phyloP scores from a whole-genome alignment of 1,284 basidiomycete species.

The Leucoagaricus sp. region DNA sequence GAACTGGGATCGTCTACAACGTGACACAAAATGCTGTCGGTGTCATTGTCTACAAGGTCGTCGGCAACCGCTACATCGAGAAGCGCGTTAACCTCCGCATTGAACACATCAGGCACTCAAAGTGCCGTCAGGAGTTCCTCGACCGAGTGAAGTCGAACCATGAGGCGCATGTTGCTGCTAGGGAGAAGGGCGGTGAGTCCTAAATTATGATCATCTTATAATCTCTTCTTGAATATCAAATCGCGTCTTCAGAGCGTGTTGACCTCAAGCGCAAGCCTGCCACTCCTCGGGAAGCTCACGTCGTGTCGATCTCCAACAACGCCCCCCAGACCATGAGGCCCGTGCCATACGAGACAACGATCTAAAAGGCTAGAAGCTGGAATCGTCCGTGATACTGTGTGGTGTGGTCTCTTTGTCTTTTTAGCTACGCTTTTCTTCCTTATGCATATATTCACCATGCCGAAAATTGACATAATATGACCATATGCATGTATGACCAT shows the following conservation, averaged over 20 bases:
- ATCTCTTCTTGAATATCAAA: slow-evolving; percentile 2
- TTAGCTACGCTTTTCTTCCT: slow-evolving; percentile 10
- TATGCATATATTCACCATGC: slow-evolving; percentile 13
- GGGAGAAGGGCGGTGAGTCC: slow-evolving; percentile 84
- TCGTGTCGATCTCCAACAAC: slow-evolving; percentile 79
- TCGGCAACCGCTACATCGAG: slow-evolving; percentile 99
- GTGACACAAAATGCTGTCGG: slow-evolving; percentile 94
- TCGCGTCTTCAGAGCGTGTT: slow-evolving; percentile 63
- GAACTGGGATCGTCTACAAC: slow-evolving; percentile 98
- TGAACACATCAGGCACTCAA: slow-evolving; percentile 98
- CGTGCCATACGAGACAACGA: slow-evolving; percentile 87
- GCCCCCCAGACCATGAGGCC: slow-evolving; percentile 92
- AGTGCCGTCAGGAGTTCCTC: slow-evolving; percentile 98
- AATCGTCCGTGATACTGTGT: slow-evolving; percentile 1
- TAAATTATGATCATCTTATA: background rate
- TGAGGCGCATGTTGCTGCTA: slow-evolving; percentile 81
- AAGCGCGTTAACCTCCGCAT: slow-evolving; percentile 99
- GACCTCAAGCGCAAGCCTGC: slow-evolving; percentile 87
- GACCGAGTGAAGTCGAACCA: slow-evolving; percentile 96
- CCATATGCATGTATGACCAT: slow-evolving; percentile 8
- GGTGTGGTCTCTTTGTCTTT: slow-evolving; percentile 14
- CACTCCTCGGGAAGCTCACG: slow-evolving; percentile 81
- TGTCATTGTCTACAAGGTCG: slow-evolving; percentile 98
- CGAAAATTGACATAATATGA: slow-evolving; percentile 15
- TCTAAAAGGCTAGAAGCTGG: slow-evolving; percentile 49